Evolutionary conservation across 2,329 filamentous ascomycete species (phyloP), one percentile per base, ranked within the genome.

Genomic region (Aspergillus sp.): DNA sequence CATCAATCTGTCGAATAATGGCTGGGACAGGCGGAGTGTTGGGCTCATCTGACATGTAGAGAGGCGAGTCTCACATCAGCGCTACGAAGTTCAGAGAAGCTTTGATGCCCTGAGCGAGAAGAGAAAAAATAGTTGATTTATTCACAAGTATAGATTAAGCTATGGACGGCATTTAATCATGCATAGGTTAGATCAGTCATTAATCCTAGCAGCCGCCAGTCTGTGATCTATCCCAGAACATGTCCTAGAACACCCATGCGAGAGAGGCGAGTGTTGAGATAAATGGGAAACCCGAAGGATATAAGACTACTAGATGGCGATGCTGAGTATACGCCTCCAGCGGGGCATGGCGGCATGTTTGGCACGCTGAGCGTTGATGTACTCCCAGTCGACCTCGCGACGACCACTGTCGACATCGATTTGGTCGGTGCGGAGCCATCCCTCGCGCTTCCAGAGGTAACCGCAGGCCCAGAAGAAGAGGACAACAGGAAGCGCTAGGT

Each of bases 401-500:
- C 86, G 82, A 60, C 86, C 87, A 26, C 80, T 81, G 67, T 90
- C 86, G 53, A 90, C 80, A 64, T 90, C 87, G 57, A 90, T 89
- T 63, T 89, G 74, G 26, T 78, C 73, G 2, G 83, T 70, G 22
- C 70, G 79, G 53, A 87, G 76, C 83, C 84, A 89, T 17, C 82
- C 81, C 22, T 78, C 71, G 42, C 83, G 77, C 80, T 90, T 90
- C 87, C 86, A 89, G 60, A 84, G 13, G 68, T 82, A 89, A 6
- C 86, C 59, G 18, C 48, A 53, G 45, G 39, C 32, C 59, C 59
- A 62, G 59, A 62, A 62, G 55, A 59, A 67, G 34, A 73, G 56
- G 20, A 80, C 73, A 36, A 81, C 73, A 26, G 78, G 77, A n/a
- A 72, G 62, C 17, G 79, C 79, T 6, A 82, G 76, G 63, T 80